phyloP scores from a whole-genome alignment of 345 rosid species.

The Gossypium herbaceum region DNA sequence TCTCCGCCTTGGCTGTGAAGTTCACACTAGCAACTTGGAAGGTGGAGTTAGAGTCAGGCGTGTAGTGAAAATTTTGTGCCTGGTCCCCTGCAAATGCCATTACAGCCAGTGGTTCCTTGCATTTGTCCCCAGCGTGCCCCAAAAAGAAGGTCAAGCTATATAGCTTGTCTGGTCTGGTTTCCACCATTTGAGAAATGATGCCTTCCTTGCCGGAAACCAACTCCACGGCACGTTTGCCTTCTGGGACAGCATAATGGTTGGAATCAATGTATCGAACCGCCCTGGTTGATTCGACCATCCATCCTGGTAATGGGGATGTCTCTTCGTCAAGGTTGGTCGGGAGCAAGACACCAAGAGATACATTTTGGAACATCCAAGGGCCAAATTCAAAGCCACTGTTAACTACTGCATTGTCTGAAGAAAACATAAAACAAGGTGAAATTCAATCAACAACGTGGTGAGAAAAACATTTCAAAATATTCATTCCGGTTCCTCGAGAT shows the following conservation, averaged over 20 bases:
- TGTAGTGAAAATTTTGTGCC: conserved; percentile 74
- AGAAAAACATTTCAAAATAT: background rate
- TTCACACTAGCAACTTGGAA: conserved; percentile 56
- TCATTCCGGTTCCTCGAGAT: background rate
- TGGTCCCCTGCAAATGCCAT: conserved; percentile 96
- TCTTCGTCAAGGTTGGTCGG: conserved; percentile 92
- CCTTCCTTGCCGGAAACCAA: conserved; percentile 95
- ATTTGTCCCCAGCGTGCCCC: conserved; percentile 85
- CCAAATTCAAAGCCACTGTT: conserved; percentile 94
- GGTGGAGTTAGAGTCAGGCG: conserved; percentile 61
- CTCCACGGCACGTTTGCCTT: conserved; percentile 83
- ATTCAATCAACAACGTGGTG: background rate
- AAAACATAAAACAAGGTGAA: background rate
- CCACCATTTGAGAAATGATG: conserved; percentile 89
- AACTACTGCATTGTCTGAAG: conserved; percentile 69
- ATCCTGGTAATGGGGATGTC: conserved; percentile 78
- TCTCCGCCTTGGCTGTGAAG: conserved; percentile 88
- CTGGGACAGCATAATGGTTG: conserved; percentile 73
- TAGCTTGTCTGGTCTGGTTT: conserved; percentile 49
- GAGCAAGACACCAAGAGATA: conserved; percentile 80
- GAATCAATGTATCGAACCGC: conserved; percentile 89
- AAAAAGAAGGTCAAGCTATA: conserved; percentile 60
- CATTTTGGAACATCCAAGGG: conserved; percentile 88
- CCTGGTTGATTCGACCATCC: conserved; percentile 88
- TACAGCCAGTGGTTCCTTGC: conserved; percentile 84